These are phyloP conservation scores for Kazachstania viticola DNA, from an alignment of 805 yeast genomes.

Conservation along the genomic window DNA sequence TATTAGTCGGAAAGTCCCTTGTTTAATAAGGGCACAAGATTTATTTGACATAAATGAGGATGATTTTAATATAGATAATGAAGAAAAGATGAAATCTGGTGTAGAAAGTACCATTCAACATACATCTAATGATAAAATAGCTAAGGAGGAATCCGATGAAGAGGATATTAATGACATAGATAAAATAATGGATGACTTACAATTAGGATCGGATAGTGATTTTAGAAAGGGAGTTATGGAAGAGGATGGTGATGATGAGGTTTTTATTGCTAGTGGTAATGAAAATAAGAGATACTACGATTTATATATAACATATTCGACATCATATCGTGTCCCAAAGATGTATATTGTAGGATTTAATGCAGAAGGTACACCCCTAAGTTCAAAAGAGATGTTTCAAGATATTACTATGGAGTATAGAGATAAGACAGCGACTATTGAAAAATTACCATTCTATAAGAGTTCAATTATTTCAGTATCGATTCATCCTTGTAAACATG, in stretches of 20 bases:
- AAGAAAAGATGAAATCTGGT: constrained; percentile 23
- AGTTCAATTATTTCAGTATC: constrained; percentile 59
- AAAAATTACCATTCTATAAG: constrained; percentile 73
- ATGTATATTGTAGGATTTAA: constrained; percentile 83
- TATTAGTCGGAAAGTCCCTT: constrained; percentile 84
- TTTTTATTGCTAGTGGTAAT: constrained; percentile 21
- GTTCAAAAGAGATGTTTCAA: constrained; percentile 87
- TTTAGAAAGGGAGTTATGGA: constrained; percentile 31
- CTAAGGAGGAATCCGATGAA: constrained; percentile 1
- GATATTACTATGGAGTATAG: constrained; percentile 87
- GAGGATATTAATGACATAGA: constrained; percentile 15
- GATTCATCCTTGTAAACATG: constrained; percentile 93
- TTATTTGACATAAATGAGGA: constrained; percentile 10
- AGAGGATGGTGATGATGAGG: constrained; percentile 34
- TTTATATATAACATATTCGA: constrained; percentile 82
- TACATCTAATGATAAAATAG: too few species aligned
- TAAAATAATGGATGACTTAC: constrained; percentile 19
- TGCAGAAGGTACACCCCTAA: constrained; percentile 70
- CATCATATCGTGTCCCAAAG: constrained; percentile 92
- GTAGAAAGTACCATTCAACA: neutral
- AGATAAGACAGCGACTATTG: constrained; percentile 94
- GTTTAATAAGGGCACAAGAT: constrained; percentile 55
- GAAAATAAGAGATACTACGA: constrained; percentile 62
- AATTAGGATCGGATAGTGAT: constrained; percentile 6
- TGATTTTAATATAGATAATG: constrained; percentile 31